These are phyloP conservation scores for Chlamydomonas eustigma DNA, from an alignment of 139 green algal species.

Conservation along the genomic window DNA sequence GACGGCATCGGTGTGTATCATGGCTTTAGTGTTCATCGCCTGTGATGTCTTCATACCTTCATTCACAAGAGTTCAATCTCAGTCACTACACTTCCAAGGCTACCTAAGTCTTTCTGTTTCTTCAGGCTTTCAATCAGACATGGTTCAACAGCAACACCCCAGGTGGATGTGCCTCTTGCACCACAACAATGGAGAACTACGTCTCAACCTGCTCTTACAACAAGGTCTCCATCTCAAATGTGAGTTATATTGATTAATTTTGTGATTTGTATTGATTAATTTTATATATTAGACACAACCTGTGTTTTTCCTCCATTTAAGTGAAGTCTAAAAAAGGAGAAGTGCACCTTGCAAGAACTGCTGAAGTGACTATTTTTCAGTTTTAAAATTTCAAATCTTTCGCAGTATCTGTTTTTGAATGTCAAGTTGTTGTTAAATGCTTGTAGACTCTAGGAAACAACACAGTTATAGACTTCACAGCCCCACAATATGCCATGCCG, in stretches of 20 bases:
- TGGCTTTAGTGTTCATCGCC: background rate
- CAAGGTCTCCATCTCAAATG: background rate
- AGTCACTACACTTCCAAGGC: background rate
- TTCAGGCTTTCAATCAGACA: slow-evolving; percentile 3
- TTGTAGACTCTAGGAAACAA: background rate
- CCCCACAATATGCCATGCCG: slow-evolving; percentile 5
- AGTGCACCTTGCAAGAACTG: background rate
- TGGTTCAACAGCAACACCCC: background rate
- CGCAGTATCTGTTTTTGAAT: background rate
- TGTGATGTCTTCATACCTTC: background rate
- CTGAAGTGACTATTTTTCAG: background rate
- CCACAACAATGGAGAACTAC: slow-evolving; percentile 18
- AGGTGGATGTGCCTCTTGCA: background rate
- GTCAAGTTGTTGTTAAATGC: background rate
- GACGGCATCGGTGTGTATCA: background rate
- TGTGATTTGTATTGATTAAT: background rate
- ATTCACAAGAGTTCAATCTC: background rate
- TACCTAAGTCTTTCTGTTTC: background rate
- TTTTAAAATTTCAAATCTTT: background rate
- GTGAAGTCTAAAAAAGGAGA: background rate
- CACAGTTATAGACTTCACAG: background rate
- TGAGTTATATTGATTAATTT: background rate
- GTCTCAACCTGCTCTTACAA: background rate
- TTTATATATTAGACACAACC: background rate
- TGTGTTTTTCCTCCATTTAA: background rate